Conservation (phyloP, 2,329 filamentous ascomycete species). For the Alternaria tenuissima region DNA sequence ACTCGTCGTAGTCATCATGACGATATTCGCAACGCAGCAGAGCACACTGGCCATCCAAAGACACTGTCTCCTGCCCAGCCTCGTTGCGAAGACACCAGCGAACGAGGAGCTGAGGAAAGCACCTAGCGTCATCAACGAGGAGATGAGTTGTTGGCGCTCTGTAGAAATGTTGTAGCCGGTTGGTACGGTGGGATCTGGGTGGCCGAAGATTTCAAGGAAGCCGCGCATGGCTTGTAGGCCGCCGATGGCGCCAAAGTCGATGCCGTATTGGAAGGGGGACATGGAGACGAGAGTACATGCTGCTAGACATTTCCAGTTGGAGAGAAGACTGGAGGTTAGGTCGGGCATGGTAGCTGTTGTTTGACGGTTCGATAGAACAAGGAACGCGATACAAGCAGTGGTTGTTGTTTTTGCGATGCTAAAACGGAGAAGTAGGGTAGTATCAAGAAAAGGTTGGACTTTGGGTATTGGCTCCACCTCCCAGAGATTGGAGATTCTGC, state of each 20-base stretch:
- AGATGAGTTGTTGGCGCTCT: constrained; percentile 55
- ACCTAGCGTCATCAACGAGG: constrained; percentile 57
- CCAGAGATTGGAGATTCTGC: no score
- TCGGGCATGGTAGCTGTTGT: constrained; percentile 29
- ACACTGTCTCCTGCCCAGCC: constrained; percentile 54
- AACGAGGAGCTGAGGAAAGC: constrained; percentile 55
- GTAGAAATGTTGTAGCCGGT: constrained; percentile 58
- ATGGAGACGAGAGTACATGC: constrained; percentile 60
- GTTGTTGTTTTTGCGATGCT: background rate
- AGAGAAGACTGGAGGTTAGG: constrained; percentile 41
- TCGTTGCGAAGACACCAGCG: constrained; percentile 44
- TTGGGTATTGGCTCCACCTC: background rate
- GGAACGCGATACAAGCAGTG: background rate
- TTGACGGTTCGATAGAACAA: constrained; percentile 3
- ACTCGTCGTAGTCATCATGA: constrained; percentile 65
- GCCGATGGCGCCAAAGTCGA: constrained; percentile 62
- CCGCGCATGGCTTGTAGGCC: constrained; percentile 62
- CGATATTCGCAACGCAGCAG: constrained; percentile 55
- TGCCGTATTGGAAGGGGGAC: constrained; percentile 62
- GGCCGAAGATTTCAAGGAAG: constrained; percentile 54
- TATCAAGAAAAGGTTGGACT: background rate
- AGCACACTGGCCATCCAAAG: constrained; percentile 60
- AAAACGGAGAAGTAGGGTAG: background rate
- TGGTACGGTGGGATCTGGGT: constrained; percentile 35
- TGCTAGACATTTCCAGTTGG: constrained; percentile 58